Base-by-base conservation (phyloP, 305 asterid species). In the Rubia balearica region DNA sequence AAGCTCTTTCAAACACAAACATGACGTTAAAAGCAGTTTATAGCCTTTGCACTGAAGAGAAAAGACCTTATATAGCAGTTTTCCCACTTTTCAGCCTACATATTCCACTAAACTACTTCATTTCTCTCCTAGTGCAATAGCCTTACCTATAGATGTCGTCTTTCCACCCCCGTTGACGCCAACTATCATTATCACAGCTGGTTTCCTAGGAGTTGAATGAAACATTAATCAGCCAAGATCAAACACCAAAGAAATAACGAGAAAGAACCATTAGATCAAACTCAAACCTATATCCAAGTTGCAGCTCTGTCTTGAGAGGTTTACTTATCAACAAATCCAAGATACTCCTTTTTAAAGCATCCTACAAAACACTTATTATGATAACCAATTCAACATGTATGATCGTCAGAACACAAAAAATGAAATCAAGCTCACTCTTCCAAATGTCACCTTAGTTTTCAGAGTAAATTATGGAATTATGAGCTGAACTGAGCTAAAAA, bases 111-210 rank as follows among this genome's bases (percentile, higher is more conserved):
- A 40, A 56, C 7, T 21, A 45, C 12, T 71, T 16, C 22, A 10
- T n/a, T 22, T 46, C 49, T 42, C 36, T 61, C 21, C 13, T 30
- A 61, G 17, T 71, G 38, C 40, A 6, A 46, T 17, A 48, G 56
- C 81, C 92, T 84, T 87, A 91, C 99, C 97, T 8, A 94, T 92
- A 66, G 99, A 89, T 42, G 97, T 91, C 43, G 99, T 94, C 86
- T 94, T 94, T 74, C 97, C 97, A 61, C 99, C 99, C 76, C 99
- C 99, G 80, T 91, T 91, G 77, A 89, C 97, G 73, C 99, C 99
- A 77, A 94, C 96, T 65, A 91, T 82, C 89, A 94, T 85, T 78
- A 94, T 83, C 73, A 91, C 96, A 73, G 96, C 93, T 30, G 97
- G 97, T 87, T 89, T 94, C 85, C 99, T 91, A 85, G 71, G 76